Percentiles rank a stretch among this genome's conserved stretches.
phyloP scores from a whole-genome alignment of 2,329 filamentous ascomycete species.

The Pseudogymnoascus sp. region DNA sequence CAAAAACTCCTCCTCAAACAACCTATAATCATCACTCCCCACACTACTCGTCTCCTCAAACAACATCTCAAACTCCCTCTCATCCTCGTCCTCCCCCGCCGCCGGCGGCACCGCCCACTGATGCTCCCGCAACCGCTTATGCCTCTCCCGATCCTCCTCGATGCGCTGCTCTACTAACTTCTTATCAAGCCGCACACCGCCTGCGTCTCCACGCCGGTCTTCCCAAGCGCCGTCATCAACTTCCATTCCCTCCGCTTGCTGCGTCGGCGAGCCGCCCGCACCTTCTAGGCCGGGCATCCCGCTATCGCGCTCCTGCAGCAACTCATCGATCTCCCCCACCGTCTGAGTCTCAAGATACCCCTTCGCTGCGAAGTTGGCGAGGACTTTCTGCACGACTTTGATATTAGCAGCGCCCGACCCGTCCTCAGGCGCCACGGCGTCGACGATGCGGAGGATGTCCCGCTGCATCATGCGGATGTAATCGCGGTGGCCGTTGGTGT shows the following conservation, averaged over 20 bases:
- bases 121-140: constrained; percentile 83
- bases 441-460: constrained; percentile 84
- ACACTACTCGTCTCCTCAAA: constrained; percentile 85
- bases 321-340: constrained; percentile 72
- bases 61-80: constrained; percentile 63
- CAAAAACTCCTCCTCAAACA: constrained; percentile 63
- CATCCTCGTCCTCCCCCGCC: constrained; percentile 37
- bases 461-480: constrained; percentile 93
- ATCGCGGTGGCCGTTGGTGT: constrained; percentile 50
- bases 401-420: constrained; percentile 88
- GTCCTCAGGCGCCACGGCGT: constrained; percentile 81
- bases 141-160: constrained; percentile 90
- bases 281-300: not conserved
- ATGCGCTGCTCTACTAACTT: constrained; percentile 91
- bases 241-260: not conserved
- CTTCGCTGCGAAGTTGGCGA: constrained; percentile 63
- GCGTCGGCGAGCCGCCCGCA: not conserved
- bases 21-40: constrained; percentile 75
- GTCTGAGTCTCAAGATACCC: constrained; percentile 65
- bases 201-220: constrained; percentile 11
- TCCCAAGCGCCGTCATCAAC: constrained; percentile 8
- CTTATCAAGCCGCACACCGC: constrained; percentile 55
- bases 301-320: constrained; percentile 70
- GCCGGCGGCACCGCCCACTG: constrained; percentile 79
- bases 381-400: constrained; percentile 78